Evolutionary conservation across 495 filamentous ascomycete genomes (phyloP), one percentile per base, ranked within the genome.

Genomic region (Aspergillus sclerotiicarbonarius): DNA sequence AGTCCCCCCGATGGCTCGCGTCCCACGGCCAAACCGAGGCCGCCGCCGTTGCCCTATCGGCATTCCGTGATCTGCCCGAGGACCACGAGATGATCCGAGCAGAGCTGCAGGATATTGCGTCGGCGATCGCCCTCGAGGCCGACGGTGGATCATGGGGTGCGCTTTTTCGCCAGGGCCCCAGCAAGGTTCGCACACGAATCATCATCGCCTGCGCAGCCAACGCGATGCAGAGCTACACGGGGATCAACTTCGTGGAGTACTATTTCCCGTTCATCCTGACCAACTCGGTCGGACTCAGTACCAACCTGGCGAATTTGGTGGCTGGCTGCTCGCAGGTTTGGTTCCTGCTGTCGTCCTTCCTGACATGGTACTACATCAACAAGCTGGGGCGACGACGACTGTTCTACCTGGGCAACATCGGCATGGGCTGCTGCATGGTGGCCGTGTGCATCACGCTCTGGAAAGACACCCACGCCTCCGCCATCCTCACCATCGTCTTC

Each of bases 1-100:
- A 92, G 63, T 90, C 88, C 0, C 89, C 89, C 13, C 80, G 89
- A 57, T 92, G 88, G 88, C 78, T 91, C 10, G 68, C 90, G 6
- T 84, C 79, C 41, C 80, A 83, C 20, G 86, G 84, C 59, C 76
- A 81, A 37, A 76, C 84, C 56, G 68, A 82, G 7, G 75, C 84
- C 41, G 84, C 61, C 82, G 87, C 59, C 59, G 82, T 58, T 83
- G 90, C 77, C 78, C 82, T 61, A 82, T 91, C 73, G 67, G 74
- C 31, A 81, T 87, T 56, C 78, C 85, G 71, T 37, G 63, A 65
- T 39, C 62, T 56, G 18, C 20, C 56, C 8, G 33, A 60, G 37
- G 69, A 75, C 49, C 62, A 62, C 32, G 68, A 74, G 13, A 35
- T 9, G 13, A 35, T 10, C 8, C 33, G 33, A 2, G 9, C 33